Evolutionary conservation across 2,329 filamentous ascomycete species (phyloP).

Genomic region (Hypocreales sp.): DNA sequence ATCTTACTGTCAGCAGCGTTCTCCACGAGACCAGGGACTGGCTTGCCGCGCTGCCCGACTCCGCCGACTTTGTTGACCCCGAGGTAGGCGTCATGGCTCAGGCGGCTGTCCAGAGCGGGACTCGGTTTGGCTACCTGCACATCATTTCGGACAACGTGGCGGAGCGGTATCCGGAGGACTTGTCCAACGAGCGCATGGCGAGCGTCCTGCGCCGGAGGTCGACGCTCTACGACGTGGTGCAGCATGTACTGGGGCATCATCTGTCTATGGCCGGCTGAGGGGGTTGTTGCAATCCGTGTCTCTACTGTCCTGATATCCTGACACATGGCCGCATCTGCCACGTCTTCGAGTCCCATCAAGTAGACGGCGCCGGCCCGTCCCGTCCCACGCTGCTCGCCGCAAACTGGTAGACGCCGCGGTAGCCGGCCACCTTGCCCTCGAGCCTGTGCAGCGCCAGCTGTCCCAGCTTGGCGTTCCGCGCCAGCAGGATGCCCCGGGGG

Average conservation of each 20-base stretch:
- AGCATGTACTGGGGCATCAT: constrained; percentile 1
- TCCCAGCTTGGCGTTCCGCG: too few species aligned
- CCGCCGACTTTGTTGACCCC: constrained; percentile 2
- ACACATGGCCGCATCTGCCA: too few species aligned
- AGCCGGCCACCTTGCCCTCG: too few species aligned
- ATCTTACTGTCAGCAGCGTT: constrained; percentile 1
- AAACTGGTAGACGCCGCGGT: too few species aligned
- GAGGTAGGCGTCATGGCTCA: constrained; percentile 3
- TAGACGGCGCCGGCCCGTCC: too few species aligned
- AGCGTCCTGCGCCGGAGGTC: not conserved
- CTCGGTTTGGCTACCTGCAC: constrained; percentile 2
- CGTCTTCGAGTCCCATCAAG: too few species aligned
- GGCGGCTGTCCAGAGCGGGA: constrained; percentile 1
- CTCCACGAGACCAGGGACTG: constrained; percentile 1
- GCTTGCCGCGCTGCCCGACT: constrained; percentile 1
- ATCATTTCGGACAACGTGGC: constrained; percentile 2
- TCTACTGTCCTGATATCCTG: too few species aligned
- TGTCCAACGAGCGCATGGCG: constrained; percentile 1
- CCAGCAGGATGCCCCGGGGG: too few species aligned
- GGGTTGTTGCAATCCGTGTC: too few species aligned
- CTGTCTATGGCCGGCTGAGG: too few species aligned
- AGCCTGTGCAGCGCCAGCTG: too few species aligned
- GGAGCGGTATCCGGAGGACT: constrained; percentile 1
- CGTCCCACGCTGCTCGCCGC: too few species aligned
- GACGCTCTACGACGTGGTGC: constrained; percentile 1